These are phyloP conservation scores for Didymellaceae sp. DNA, from an alignment of 2,329 filamentous ascomycete species.

Conservation along the genomic window DNA sequence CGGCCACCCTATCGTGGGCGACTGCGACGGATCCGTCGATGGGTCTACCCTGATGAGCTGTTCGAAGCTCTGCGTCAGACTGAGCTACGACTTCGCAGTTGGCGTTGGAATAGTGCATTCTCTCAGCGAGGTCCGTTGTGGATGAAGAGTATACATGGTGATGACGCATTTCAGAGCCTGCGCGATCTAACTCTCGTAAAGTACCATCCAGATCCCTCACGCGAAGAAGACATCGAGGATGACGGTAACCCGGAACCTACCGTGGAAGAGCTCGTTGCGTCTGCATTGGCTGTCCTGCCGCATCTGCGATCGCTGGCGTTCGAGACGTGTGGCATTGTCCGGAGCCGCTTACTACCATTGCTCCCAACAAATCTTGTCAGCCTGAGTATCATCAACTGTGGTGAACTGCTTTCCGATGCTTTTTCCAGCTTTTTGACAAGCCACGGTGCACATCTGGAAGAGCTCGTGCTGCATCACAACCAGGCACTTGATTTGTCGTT, in stretches of 20 bases:
- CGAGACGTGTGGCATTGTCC: conserved; percentile 75
- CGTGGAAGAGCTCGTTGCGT: conserved; percentile 53
- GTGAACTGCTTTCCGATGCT: conserved; percentile 71
- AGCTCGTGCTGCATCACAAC: conserved; percentile 78
- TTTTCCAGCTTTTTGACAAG: conserved; percentile 69
- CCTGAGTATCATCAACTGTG: conserved; percentile 80
- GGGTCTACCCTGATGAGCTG: conserved; percentile 71
- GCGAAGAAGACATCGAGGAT: conserved; percentile 22
- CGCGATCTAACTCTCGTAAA: conserved; percentile 46
- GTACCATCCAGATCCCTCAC: conserved; percentile 34
- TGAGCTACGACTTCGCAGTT: conserved; percentile 55
- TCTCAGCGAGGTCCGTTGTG: conserved; percentile 43
- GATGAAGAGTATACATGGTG: conserved; percentile 56
- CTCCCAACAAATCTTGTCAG: conserved; percentile 71
- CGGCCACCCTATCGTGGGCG: conserved; percentile 68
- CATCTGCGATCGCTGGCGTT: conserved; percentile 72
- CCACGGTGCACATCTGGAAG: conserved; percentile 71
- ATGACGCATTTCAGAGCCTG: conserved; percentile 47
- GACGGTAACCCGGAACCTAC: conserved; percentile 26
- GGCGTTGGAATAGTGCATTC: conserved; percentile 64
- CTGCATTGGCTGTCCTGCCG: conserved; percentile 65
- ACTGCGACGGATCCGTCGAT: conserved; percentile 60
- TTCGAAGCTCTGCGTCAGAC: conserved; percentile 67
- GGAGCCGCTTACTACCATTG: conserved; percentile 69
- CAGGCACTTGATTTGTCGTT: conserved; percentile 79